These are phyloP conservation scores for Starmerella roubikii DNA, from an alignment of 805 yeast genomes.

Conservation along the genomic window DNA sequence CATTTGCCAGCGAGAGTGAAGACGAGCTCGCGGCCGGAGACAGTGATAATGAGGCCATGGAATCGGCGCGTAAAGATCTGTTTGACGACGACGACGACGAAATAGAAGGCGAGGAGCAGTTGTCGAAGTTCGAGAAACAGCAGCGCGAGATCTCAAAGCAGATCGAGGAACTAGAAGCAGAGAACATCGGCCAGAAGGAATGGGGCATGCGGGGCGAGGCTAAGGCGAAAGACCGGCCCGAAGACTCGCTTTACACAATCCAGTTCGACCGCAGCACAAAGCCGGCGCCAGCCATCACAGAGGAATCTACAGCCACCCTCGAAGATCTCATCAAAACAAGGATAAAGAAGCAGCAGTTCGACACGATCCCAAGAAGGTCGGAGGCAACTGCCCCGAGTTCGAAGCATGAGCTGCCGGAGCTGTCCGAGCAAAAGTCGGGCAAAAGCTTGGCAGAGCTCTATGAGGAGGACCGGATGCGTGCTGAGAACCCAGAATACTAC, in stretches of 20 bases:
- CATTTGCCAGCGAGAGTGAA: constrained; percentile 8
- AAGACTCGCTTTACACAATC: constrained; percentile 65
- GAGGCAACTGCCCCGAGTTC: constrained; percentile 24
- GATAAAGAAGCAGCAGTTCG: constrained; percentile 59
- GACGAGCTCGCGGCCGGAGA: constrained; percentile 16
- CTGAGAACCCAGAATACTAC: constrained; percentile 29
- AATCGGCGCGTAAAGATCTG: constrained; percentile 25
- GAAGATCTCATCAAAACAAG: constrained; percentile 84
- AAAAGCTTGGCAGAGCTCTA: constrained; percentile 85
- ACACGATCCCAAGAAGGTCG: constrained; percentile 62
- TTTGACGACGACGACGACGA: constrained; percentile 36
- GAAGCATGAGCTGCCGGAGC: constrained; percentile 36
- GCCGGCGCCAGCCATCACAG: constrained; percentile 90
- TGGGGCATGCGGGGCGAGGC: constrained; percentile 96
- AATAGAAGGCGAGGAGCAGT: constrained; percentile 33
- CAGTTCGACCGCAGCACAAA: constrained; percentile 89
- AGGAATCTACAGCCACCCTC: constrained; percentile 68
- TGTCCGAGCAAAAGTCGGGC: constrained; percentile 69
- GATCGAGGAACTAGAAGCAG: constrained; percentile 67
- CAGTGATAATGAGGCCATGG: constrained; percentile 21
- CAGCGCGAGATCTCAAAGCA: constrained; percentile 65
- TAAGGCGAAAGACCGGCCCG: constrained; percentile 63
- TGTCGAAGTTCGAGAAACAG: constrained; percentile 73
- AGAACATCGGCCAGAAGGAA: constrained; percentile 75
- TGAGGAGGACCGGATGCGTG: constrained; percentile 57